phyloP scores from a whole-genome alignment of 768 basidiomycete genomes.

The Psilocybe sp. region DNA sequence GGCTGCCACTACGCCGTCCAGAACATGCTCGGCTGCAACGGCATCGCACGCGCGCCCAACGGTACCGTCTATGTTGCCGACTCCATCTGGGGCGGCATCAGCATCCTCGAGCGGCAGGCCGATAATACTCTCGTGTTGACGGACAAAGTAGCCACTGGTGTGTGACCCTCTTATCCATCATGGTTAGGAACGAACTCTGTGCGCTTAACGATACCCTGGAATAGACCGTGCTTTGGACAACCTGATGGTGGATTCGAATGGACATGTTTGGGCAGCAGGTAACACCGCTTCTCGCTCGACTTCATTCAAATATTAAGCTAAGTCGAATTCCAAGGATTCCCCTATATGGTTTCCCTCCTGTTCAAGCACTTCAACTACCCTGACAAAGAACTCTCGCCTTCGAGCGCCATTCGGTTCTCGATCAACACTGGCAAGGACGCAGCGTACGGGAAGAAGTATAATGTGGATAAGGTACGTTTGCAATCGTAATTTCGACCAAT shows the following conservation, averaged over 20 bases:
- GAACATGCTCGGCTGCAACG: constrained; percentile 55
- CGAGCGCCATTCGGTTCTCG: constrained; percentile 45
- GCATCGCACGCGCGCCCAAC: constrained; percentile 54
- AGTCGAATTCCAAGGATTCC: constrained; percentile 36
- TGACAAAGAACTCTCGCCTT: constrained; percentile 32
- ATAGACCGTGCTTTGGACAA: constrained; percentile 60
- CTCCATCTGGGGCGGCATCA: constrained; percentile 40
- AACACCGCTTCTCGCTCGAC: not conserved
- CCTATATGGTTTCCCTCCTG: constrained; percentile 32
- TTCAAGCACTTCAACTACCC: constrained; percentile 40
- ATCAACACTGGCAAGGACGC: constrained; percentile 37
- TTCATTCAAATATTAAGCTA: not conserved
- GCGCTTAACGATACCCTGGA: not conserved
- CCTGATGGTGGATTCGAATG: constrained; percentile 54
- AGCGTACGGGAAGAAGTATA: constrained; percentile 50
- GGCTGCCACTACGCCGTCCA: constrained; percentile 61
- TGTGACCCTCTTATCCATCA: not conserved
- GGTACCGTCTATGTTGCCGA: constrained; percentile 65
- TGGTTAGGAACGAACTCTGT: no score
- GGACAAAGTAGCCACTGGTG: constrained; percentile 56
- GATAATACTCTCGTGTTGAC: constrained; percentile 56
- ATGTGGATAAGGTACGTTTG: constrained; percentile 38
- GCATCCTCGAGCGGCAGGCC: constrained; percentile 52
- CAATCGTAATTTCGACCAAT: not conserved
- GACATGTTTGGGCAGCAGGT: constrained; percentile 65